Evolutionary conservation across 768 basidiomycete genomes (phyloP).

Genomic region (Lentinula lateritia): DNA sequence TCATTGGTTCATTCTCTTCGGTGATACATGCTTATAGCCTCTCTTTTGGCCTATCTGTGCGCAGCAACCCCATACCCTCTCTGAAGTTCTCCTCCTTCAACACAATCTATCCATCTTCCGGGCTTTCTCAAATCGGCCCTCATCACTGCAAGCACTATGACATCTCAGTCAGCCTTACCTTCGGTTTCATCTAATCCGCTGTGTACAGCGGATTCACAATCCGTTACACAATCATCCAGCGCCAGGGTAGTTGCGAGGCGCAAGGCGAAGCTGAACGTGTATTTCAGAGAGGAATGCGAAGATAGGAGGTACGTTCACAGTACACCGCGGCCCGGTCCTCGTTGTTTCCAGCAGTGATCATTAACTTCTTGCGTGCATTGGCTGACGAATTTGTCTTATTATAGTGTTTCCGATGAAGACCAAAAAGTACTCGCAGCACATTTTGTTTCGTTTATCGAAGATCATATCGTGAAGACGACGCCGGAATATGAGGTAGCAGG

Average conservation of each 20-base stretch:
- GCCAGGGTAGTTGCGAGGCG: constrained; percentile 1
- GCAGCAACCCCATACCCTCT: too few species aligned
- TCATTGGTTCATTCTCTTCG: not conserved
- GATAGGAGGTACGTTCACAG: not conserved
- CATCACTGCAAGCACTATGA: too few species aligned
- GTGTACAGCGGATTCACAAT: not conserved
- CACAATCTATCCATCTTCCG: not conserved
- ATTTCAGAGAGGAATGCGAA: not conserved
- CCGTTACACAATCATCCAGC: not conserved
- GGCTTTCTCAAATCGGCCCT: too few species aligned
- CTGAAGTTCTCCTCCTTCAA: too few species aligned
- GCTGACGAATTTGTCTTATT: not conserved
- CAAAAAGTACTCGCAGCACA: not conserved
- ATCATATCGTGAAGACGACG: not conserved
- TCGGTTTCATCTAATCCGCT: not conserved
- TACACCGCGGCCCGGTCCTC: not conserved
- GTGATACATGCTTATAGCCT: not conserved
- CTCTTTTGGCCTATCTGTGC: not conserved
- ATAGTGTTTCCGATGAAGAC: not conserved
- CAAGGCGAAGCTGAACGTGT: not conserved
- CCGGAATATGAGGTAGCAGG: not conserved
- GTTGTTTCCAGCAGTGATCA: too few species aligned
- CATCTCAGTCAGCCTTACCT: not conserved
- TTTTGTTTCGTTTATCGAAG: not conserved
- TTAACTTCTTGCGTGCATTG: too few species aligned